Evolutionary conservation across 805 yeast species (phyloP), one percentile per base, ranked within the genome.

Genomic region (Lachancea meyersii): DNA sequence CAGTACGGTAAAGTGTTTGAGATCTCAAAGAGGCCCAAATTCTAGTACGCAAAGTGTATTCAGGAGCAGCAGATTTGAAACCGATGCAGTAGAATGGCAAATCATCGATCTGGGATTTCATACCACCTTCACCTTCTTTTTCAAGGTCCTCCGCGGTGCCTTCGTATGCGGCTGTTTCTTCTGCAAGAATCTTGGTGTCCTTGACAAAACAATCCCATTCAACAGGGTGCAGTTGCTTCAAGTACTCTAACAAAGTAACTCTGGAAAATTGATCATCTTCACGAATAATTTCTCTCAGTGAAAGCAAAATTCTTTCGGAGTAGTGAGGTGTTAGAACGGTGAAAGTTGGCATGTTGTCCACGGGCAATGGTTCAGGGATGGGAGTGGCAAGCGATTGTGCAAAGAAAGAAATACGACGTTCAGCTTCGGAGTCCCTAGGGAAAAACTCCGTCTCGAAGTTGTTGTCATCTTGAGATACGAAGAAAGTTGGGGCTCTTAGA

Each of bases 371-470:
- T 71, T 93, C 98, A 50, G 96, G 96, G 57, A 93, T 89, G 55
- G 98, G 98, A 47, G 98, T 93, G 40, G 98, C 94, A 68, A 93
- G 75, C 9, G 97, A 89, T 70, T 93, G 98, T 46, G 99, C 99
- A 72, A 93, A 93, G 84, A 94, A 93, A 46, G 97, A 86, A 57
- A 93, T 89, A 77, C 99, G 93, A 75, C 98, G 89, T 73, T 94
- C 98, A 51, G 99, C 98, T 70, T 93, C 99, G 35, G 96, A 87
- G 68, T 91, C 80, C 60, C 81, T 76, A 55, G 98, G 97, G 86
- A 93, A 93, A 63, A 87, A 94, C 74, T 91, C 97, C 52, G 97
- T 86, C 52, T 86, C 95, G 59, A 89, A 86, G 62, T 88, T 84
- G 69, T 75, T 77, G 58, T 93, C 99, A 70, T 93, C 98, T 70